phyloP scores from a whole-genome alignment of 257 asterid genomes.

The Petrea volubilis region DNA sequence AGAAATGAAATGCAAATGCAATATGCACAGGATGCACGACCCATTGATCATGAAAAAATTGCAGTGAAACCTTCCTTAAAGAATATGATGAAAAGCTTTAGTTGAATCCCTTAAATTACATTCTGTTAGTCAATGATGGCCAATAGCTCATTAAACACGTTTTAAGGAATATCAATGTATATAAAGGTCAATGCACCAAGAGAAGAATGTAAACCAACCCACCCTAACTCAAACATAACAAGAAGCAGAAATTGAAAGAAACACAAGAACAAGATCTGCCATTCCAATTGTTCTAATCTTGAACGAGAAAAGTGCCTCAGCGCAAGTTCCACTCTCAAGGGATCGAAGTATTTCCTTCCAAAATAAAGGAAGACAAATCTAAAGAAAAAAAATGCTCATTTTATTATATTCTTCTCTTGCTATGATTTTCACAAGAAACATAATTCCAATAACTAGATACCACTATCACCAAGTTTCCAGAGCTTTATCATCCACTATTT shows the following conservation, averaged over 20 bases:
- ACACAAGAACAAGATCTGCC: not conserved
- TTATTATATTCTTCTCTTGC: not conserved
- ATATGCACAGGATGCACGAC: slow-evolving; percentile 12
- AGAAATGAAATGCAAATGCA: too few relatives aligned
- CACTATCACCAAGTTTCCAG: not conserved
- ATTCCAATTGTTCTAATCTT: not conserved
- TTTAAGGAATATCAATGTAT: not conserved
- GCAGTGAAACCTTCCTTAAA: not conserved
- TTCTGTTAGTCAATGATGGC: not conserved
- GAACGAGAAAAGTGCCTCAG: not conserved
- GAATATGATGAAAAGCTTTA: not conserved
- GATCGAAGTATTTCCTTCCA: not conserved
- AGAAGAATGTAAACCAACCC: slow-evolving; percentile 9
- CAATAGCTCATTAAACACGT: not conserved
- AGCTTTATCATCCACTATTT: not conserved
- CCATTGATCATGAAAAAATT: not conserved
- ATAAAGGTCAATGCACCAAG: not conserved
- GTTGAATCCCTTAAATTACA: not conserved
- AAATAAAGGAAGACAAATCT: not conserved
- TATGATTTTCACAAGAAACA: not conserved
- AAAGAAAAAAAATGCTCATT: not conserved
- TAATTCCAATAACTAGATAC: not conserved
- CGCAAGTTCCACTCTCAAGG: not conserved
- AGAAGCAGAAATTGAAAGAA: not conserved
- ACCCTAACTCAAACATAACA: not conserved